A percentile compares a stretch with the other conserved stretches of the same genome.
Evolutionary conservation across 2,329 filamentous ascomycete genomes (phyloP).

Genomic region (Cyphellophora attinorum): DNA sequence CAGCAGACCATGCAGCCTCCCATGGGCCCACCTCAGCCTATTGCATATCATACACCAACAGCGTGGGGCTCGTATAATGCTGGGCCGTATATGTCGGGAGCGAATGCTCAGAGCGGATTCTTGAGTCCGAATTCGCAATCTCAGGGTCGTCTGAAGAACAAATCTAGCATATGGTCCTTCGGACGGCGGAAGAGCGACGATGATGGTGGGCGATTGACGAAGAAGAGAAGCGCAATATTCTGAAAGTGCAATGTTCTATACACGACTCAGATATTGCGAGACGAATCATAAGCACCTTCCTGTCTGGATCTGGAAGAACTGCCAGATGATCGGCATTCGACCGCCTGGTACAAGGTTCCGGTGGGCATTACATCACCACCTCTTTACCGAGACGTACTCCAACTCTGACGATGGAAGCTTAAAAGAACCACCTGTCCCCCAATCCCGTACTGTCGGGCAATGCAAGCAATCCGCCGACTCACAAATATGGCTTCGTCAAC

Average conservation of each 20-base stretch:
- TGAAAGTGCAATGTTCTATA: too few relatives aligned
- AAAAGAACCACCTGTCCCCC: too few relatives aligned
- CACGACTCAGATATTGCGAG: too few relatives aligned
- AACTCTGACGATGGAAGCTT: too few relatives aligned
- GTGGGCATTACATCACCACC: too few relatives aligned
- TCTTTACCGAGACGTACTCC: too few relatives aligned
- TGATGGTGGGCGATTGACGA: conserved; percentile 25
- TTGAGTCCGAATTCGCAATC: conserved; percentile 7
- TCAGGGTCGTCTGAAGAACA: conserved; percentile 23
- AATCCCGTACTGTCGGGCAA: too few relatives aligned
- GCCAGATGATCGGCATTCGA: too few relatives aligned
- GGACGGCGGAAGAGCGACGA: conserved; percentile 25
- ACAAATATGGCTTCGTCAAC: conserved; percentile 9
- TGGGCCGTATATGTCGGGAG: conserved; percentile 20
- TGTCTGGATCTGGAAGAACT: too few relatives aligned
- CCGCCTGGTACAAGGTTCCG: too few relatives aligned
- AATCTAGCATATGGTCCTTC: conserved; percentile 37
- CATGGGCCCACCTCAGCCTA: not conserved
- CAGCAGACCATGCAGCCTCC: not conserved
- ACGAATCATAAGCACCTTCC: too few relatives aligned
- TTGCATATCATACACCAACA: not conserved
- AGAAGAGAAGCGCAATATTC: conserved; percentile 39
- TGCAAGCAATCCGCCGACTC: not conserved
- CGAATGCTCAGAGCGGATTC: conserved; percentile 14
- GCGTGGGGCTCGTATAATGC: conserved; percentile 1